A percentile compares a stretch with the other conserved stretches of the same genome.
Evolutionary conservation across 2,329 filamentous ascomycete genomes (phyloP).

Genomic region (Xylariaceae sp.): DNA sequence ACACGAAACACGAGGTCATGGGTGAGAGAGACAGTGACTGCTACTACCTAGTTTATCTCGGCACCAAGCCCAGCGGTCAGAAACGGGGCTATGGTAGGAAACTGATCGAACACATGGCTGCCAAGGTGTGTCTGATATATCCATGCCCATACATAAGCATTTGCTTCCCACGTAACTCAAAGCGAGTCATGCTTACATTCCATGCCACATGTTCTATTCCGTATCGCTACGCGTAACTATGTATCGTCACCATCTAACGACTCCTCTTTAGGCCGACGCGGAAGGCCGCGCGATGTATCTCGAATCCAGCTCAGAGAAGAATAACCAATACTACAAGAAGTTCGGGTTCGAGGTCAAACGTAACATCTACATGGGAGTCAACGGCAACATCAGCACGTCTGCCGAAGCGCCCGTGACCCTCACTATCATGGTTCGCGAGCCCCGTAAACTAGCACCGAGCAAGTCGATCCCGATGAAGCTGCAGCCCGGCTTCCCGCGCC

Average conservation of each 20-base stretch:
- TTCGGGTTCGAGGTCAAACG: slow-evolving; percentile 68
- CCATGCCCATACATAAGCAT: neutral
- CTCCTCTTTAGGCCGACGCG: slow-evolving; percentile 56
- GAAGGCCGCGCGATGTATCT: slow-evolving; percentile 71
- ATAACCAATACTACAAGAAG: slow-evolving; percentile 70
- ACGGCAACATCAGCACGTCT: slow-evolving; percentile 2
- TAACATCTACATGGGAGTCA: slow-evolving; percentile 54
- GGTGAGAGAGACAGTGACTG: slow-evolving; percentile 63
- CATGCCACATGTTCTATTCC: neutral
- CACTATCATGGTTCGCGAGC: slow-evolving; percentile 81
- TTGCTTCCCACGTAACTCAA: neutral
- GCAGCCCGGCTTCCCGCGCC: slow-evolving; percentile 26
- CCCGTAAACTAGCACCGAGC: slow-evolving; percentile 38
- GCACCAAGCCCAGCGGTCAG: slow-evolving; percentile 67
- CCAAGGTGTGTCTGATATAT: slow-evolving; percentile 45
- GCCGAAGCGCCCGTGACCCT: slow-evolving; percentile 54
- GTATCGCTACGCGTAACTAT: no score
- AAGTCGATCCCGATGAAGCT: slow-evolving; percentile 37
- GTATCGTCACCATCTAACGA: neutral
- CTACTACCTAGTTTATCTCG: slow-evolving; percentile 84
- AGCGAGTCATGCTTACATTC: neutral
- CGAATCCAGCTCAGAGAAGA: slow-evolving; percentile 69
- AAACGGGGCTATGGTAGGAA: slow-evolving; percentile 71
- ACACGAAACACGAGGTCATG: slow-evolving; percentile 68
- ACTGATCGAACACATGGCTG: slow-evolving; percentile 68